Evolutionary conservation across 352 stramenopile genomes (phyloP).

Genomic region (Globisporangium perplexum): DNA sequence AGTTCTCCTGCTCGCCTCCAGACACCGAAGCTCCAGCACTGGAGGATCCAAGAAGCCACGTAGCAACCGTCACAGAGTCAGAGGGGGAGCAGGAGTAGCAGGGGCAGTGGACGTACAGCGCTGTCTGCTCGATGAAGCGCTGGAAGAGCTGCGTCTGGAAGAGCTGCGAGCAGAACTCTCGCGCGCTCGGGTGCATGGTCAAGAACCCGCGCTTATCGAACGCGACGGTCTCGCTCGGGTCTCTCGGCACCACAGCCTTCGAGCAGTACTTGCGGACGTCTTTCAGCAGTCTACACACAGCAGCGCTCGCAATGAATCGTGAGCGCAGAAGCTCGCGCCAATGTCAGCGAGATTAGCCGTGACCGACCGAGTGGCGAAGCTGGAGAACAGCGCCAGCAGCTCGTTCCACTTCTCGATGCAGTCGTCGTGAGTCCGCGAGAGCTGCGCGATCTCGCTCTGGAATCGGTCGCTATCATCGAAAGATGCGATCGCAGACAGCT

Average conservation of each 20-base stretch:
- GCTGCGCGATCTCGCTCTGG: conserved; percentile 19
- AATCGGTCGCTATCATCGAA: conserved; percentile 20
- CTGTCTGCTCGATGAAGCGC: conserved; percentile 48
- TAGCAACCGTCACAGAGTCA: not conserved
- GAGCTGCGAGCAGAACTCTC: conserved; percentile 58
- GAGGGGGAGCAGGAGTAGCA: not conserved
- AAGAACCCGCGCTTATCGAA: conserved; percentile 64
- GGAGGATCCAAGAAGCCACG: not conserved
- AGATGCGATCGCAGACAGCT: conserved; percentile 12
- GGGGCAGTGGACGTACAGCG: conserved; percentile 13
- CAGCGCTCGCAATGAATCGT: not conserved
- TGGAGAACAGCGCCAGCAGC: conserved; percentile 43
- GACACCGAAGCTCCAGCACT: not conserved
- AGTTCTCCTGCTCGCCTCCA: conserved; percentile 33
- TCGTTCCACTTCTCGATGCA: conserved; percentile 54
- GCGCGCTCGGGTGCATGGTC: conserved; percentile 41
- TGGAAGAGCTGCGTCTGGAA: conserved; percentile 78
- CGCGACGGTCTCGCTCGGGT: conserved; percentile 5
- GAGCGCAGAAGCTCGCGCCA: not conserved
- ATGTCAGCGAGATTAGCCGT: not conserved
- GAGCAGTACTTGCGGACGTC: conserved; percentile 56
- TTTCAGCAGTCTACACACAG: conserved; percentile 41
- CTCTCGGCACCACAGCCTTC: conserved; percentile 6
- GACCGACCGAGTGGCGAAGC: conserved; percentile 44
- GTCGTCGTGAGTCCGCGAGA: conserved; percentile 37